Evolutionary conservation across 305 asterid species (phyloP).

Genomic region (Ajuga reptans): DNA sequence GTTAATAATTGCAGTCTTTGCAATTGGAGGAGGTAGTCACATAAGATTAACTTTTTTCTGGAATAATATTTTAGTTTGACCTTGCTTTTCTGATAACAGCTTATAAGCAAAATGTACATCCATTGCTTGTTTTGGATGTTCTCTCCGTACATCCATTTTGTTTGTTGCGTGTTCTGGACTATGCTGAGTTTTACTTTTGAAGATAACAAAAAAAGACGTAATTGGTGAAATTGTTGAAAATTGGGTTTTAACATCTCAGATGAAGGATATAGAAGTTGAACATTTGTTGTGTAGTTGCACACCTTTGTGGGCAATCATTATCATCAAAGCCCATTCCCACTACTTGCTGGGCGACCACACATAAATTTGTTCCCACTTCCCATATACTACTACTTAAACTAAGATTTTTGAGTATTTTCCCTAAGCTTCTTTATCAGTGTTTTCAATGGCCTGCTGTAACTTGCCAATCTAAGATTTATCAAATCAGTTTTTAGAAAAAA

Average conservation of each 20-base stretch:
- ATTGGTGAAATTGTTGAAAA: neutral
- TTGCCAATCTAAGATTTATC: too few species aligned
- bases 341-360: too few species aligned
- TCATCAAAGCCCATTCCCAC: too few species aligned
- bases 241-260: neutral
- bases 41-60: neutral
- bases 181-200: neutral
- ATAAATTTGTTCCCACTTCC: too few species aligned
- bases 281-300: neutral
- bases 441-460: too few species aligned
- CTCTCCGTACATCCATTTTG: neutral
- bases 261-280: neutral
- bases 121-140: constrained; percentile 3
- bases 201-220: neutral
- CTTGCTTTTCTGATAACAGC: neutral
- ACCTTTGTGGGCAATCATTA: too few species aligned
- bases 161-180: neutral
- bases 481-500: too few species aligned
- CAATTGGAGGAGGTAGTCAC: neutral
- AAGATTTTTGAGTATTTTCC: too few species aligned
- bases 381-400: too few species aligned
- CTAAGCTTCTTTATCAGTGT: too few species aligned
- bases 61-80: too few species aligned
- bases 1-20: neutral
- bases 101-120: neutral